Evolutionary conservation across 345 rosid species (phyloP).

Genomic region (Carallia pectinifolia): DNA sequence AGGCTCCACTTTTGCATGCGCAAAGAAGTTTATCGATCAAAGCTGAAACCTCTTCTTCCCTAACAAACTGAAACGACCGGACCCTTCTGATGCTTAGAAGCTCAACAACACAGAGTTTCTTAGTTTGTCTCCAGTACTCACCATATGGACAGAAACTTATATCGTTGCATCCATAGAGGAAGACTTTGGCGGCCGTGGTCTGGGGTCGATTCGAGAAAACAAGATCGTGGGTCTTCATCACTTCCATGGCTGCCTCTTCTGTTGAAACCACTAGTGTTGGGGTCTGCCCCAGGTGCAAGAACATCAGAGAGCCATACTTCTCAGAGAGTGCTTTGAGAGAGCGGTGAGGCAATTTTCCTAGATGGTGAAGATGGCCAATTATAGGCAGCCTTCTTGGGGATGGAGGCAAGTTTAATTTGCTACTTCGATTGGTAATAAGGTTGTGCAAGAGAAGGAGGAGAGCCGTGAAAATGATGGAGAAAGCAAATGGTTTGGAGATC

Average conservation of each 20-base stretch:
- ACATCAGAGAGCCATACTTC: conserved; percentile 26
- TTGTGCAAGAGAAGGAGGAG: background rate
- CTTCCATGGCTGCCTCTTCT: conserved; percentile 15
- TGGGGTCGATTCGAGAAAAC: conserved; percentile 17
- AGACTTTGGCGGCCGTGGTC: conserved; percentile 4
- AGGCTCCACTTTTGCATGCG: background rate
- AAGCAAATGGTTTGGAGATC: too few relatives aligned
- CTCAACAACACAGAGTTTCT: conserved; percentile 16
- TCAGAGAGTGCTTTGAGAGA: conserved; percentile 8
- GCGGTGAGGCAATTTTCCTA: conserved; percentile 15
- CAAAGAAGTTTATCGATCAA: conserved; percentile 11
- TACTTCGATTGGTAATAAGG: background rate
- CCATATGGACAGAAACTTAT: conserved; percentile 25
- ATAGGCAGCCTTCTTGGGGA: conserved; percentile 21
- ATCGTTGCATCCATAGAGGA: conserved; percentile 15
- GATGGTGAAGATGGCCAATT: conserved; percentile 28
- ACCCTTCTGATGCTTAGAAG: conserved; percentile 22
- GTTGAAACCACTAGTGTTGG: conserved; percentile 29
- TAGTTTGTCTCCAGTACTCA: conserved; percentile 32
- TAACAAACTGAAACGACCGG: conserved; percentile 18
- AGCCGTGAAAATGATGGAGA: background rate
- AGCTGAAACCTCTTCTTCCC: conserved; percentile 24
- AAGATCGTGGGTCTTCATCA: conserved; percentile 19
- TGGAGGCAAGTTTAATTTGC: conserved; percentile 18
- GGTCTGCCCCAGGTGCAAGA: conserved; percentile 5